Conservation (phyloP, 2,329 filamentous ascomycete species). For the Nemania sp. region DNA sequence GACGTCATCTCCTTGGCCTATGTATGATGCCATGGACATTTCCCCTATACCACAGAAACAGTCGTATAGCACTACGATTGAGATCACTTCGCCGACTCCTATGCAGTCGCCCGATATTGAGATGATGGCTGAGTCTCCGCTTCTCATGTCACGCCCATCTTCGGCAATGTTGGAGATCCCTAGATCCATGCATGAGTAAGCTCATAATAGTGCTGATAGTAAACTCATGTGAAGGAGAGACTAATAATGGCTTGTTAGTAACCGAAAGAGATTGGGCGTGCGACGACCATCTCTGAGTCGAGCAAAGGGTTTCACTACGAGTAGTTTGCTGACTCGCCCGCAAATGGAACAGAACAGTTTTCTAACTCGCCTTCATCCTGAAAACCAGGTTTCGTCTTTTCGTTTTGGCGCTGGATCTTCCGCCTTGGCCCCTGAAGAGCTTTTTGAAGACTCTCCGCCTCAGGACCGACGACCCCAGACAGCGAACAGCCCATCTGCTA, state of each 20-base stretch:
- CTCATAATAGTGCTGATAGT: slow-evolving; percentile 35
- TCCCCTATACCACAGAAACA: slow-evolving; percentile 92
- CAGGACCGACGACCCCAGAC: slow-evolving; percentile 74
- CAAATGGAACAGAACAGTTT: slow-evolving; percentile 21
- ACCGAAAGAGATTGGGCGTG: slow-evolving; percentile 72
- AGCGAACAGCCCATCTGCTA: slow-evolving; percentile 68
- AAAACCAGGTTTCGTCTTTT: slow-evolving; percentile 78
- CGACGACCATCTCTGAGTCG: slow-evolving; percentile 80
- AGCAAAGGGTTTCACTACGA: slow-evolving; percentile 79
- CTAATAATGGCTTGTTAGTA: slow-evolving; percentile 61
- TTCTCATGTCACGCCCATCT: slow-evolving; percentile 59
- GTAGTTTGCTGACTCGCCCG: slow-evolving; percentile 64
- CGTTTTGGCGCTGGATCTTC: slow-evolving; percentile 73
- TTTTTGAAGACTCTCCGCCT: slow-evolving; percentile 83
- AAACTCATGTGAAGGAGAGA: slow-evolving; percentile 1
- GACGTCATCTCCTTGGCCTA: slow-evolving; percentile 81
- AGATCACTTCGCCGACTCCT: slow-evolving; percentile 79
- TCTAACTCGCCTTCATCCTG: slow-evolving; percentile 64
- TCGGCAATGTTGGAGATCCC: slow-evolving; percentile 60
- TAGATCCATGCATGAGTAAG: slow-evolving; percentile 67
- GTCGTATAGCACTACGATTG: slow-evolving; percentile 73
- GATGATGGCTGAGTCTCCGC: slow-evolving; percentile 69
- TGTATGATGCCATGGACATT: slow-evolving; percentile 88
- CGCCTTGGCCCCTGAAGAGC: slow-evolving; percentile 79
- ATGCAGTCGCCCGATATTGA: slow-evolving; percentile 59